These are phyloP conservation scores for Penstemon davidsonii DNA, from an alignment of 257 asterid genomes.

Conservation along the genomic window DNA sequence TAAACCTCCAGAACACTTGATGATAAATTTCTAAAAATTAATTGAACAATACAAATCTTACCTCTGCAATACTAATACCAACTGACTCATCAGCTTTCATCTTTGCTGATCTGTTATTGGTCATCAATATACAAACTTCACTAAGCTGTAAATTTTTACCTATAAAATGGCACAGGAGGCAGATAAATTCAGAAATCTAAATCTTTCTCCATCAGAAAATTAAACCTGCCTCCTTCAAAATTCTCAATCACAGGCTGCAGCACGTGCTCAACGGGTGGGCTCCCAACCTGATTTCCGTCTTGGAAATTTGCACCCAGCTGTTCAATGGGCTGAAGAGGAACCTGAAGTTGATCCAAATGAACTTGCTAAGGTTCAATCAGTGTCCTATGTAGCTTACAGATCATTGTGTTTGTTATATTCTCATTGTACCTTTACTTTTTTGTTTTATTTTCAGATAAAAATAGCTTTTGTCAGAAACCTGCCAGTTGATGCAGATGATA, in stretches of 20 bases:
- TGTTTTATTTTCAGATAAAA: conserved; percentile 62
- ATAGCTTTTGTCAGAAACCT: conserved; percentile 77
- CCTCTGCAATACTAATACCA: conserved; percentile 31
- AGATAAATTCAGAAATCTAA: conserved; percentile 32
- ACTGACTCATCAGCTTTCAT: conserved; percentile 25
- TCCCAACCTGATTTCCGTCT: conserved; percentile 77
- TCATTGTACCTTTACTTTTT: conserved; percentile 26
- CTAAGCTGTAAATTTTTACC: conserved; percentile 29
- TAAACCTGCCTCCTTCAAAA: conserved; percentile 63
- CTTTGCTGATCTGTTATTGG: conserved; percentile 22
- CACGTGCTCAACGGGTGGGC: conserved; percentile 81
- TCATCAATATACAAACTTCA: conserved; percentile 32
- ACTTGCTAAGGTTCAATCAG: conserved; percentile 63
- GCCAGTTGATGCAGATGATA: conserved; percentile 72
- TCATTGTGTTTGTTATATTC: conserved; percentile 12
- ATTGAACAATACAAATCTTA: conserved; percentile 20
- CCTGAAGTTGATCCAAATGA: conserved; percentile 54
- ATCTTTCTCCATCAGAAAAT: conserved; percentile 37
- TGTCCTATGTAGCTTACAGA: conserved; percentile 23
- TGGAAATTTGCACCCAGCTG: conserved; percentile 82
- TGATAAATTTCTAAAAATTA: conserved; percentile 26
- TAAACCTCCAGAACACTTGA: conserved; percentile 24
- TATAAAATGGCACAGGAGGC: conserved; percentile 35
- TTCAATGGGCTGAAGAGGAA: conserved; percentile 91
- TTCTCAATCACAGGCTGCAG: conserved; percentile 95